phyloP scores from a whole-genome alignment of 208 protist species.

The Naegleria fowleri region DNA sequence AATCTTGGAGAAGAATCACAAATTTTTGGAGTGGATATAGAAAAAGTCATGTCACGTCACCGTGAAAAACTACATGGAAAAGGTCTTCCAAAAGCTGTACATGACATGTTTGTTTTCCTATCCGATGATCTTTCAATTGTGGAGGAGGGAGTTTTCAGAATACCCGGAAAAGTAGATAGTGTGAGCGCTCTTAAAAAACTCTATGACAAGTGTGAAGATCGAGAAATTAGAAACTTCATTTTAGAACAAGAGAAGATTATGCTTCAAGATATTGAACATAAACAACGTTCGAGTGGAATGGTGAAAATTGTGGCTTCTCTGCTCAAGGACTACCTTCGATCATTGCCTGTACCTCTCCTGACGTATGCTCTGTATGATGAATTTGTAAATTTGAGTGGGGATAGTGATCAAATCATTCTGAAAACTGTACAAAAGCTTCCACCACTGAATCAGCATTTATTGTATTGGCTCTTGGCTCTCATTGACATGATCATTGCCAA shows the following conservation, averaged over 20 bases:
- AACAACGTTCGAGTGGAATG: background rate
- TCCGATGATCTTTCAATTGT: background rate
- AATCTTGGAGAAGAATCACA: background rate
- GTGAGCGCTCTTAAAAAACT: background rate
- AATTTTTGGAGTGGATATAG: background rate
- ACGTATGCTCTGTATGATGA: background rate
- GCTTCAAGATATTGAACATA: background rate
- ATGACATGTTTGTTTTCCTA: background rate
- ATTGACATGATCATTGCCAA: background rate
- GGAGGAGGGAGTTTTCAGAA: background rate
- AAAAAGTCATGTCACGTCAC: background rate
- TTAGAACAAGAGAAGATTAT: background rate
- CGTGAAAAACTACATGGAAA: background rate
- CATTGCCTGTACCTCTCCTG: background rate
- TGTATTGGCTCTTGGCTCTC: background rate
- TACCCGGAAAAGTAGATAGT: background rate
- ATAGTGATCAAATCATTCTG: background rate
- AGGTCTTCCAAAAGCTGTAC: background rate
- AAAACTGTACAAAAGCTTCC: background rate
- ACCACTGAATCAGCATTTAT: background rate
- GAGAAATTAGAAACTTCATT: background rate
- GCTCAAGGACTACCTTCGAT: background rate
- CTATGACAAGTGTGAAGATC: background rate
- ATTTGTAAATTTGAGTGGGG: background rate
- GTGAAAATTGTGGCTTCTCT: background rate